Percentiles rank a stretch among this genome's conserved stretches.
phyloP scores from a whole-genome alignment of 768 basidiomycete species.

The Aureoboletus auriporus region DNA sequence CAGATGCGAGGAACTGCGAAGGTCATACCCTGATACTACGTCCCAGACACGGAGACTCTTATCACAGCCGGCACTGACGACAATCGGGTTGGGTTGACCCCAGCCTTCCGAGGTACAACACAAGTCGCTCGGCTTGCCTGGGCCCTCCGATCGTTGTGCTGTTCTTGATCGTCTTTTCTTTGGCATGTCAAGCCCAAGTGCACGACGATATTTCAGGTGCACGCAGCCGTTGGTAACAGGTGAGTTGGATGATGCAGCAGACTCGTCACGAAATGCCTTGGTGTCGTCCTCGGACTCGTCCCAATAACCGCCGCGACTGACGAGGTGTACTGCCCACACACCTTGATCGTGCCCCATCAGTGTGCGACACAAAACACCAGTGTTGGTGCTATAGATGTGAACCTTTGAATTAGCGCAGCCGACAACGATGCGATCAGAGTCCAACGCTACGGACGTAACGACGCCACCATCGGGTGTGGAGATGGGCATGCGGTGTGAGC shows the following conservation, averaged over 20 bases:
- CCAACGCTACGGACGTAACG: conserved; percentile 85
- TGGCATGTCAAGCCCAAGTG: conserved; percentile 43
- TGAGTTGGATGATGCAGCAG: not conserved
- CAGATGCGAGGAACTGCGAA: not conserved
- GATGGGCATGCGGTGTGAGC: conserved; percentile 53
- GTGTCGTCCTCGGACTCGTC: conserved; percentile 14
- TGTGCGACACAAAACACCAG: conserved; percentile 72
- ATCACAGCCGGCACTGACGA: conserved; percentile 93
- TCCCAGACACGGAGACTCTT: conserved; percentile 93
- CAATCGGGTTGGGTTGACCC: conserved; percentile 79
- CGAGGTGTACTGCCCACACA: conserved; percentile 89
- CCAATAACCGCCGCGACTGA: conserved; percentile 59
- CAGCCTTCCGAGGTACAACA: conserved; percentile 79
- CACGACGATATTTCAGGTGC: conserved; percentile 38
- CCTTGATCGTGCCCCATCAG: conserved; percentile 83
- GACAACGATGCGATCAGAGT: conserved; percentile 79
- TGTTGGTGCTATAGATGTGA: conserved; percentile 77
- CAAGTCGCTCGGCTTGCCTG: conserved; percentile 43
- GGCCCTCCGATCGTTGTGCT: conserved; percentile 7
- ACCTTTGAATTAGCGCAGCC: conserved; percentile 85
- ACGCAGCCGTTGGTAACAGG: conserved; percentile 21
- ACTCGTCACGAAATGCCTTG: conserved; percentile 6
- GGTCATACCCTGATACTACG: conserved; percentile 69
- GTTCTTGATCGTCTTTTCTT: conserved; percentile 22
- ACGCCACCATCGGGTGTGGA: conserved; percentile 51